Evolutionary conservation across 108 stramenopile genomes (phyloP).

Genomic region (Skeletonema costatum): DNA sequence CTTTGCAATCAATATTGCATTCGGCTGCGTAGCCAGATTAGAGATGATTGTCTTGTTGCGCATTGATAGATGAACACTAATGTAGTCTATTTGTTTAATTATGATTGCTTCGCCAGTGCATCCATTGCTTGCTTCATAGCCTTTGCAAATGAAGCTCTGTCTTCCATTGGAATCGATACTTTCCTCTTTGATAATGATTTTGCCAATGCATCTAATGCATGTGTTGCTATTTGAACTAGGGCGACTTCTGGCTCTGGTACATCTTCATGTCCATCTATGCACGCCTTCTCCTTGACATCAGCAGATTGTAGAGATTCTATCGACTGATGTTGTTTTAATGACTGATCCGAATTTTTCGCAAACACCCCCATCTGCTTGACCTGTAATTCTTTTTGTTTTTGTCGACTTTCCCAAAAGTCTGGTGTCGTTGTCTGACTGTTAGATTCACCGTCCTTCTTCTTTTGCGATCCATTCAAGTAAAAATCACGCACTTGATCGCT

Average conservation of each 20-base stretch:
- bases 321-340: neutral
- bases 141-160: conserved; percentile 39
- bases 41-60: no score
- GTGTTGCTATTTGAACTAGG: conserved; percentile 38
- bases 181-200: conserved; percentile 2
- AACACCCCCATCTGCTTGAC: conserved; percentile 39
- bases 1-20: conserved; percentile 5
- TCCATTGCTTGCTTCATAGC: conserved; percentile 47
- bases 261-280: neutral
- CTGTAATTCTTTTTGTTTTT: conserved; percentile 31
- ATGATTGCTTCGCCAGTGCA: conserved; percentile 25
- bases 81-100: neutral
- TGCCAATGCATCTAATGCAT: conserved; percentile 42
- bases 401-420: conserved; percentile 36
- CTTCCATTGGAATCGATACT: conserved; percentile 21
- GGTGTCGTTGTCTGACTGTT: conserved; percentile 2
- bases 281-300: neutral
- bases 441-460: conserved; percentile 1
- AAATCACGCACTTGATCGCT: conserved; percentile 41
- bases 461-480: conserved; percentile 18
- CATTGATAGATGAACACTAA: neutral
- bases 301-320: neutral
- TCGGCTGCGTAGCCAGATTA: neutral
- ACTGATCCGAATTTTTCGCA: neutral
- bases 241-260: conserved; percentile 19